These are phyloP conservation scores for Radiomyces spectabilis DNA, from an alignment of 192 early-diverging fungal genomes.

Conservation along the genomic window DNA sequence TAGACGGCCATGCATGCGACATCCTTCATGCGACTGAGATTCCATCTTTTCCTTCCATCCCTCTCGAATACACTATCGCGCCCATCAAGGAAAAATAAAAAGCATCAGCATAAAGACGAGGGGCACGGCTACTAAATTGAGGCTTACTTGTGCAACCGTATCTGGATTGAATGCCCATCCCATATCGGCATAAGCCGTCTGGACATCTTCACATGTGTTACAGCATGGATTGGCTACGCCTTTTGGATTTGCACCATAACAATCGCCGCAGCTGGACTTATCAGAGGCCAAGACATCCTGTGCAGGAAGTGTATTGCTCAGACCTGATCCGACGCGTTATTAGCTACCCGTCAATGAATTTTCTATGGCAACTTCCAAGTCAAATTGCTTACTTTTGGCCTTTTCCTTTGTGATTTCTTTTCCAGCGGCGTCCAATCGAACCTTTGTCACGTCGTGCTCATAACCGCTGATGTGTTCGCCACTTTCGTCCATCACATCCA, in stretches of 20 bases:
- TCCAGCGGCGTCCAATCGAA: slow-evolving; percentile 63
- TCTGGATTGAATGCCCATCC: slow-evolving; percentile 83
- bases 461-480: slow-evolving; percentile 80
- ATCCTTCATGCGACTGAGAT: slow-evolving; percentile 79
- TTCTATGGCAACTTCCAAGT: not conserved
- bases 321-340: no score
- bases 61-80: slow-evolving; percentile 66
- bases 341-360: not conserved
- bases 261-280: slow-evolving; percentile 71
- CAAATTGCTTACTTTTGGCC: slow-evolving; percentile 35
- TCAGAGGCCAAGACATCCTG: no score
- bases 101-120: not conserved
- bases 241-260: slow-evolving; percentile 61
- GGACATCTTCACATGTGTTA: slow-evolving; percentile 88
- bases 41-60: slow-evolving; percentile 64
- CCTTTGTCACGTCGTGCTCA: slow-evolving; percentile 70
- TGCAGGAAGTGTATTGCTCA: no score
- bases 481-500: slow-evolving; percentile 94
- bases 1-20: slow-evolving; percentile 70
- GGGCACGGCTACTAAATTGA: not conserved
- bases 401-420: slow-evolving; percentile 53
- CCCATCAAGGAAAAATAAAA: not conserved
- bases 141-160: slow-evolving; percentile 61
- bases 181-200: slow-evolving; percentile 63
- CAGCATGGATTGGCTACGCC: slow-evolving; percentile 61